phyloP scores from a whole-genome alignment of 2,329 filamentous ascomycete species.

The Fusarium brevicatenulatum region DNA sequence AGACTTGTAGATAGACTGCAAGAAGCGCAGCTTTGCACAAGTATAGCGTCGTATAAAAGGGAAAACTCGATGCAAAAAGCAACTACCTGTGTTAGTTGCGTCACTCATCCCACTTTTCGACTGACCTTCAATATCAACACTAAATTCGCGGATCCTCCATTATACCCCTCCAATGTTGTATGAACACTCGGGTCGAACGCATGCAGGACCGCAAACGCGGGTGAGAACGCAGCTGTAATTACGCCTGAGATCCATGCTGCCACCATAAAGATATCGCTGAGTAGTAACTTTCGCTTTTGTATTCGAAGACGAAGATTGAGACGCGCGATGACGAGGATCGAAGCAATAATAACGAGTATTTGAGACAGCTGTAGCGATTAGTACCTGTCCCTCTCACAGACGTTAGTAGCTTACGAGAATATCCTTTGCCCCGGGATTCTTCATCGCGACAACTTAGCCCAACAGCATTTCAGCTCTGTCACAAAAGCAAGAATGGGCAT shows the following conservation, averaged over 20 bases:
- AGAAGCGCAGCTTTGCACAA: conserved; percentile 35
- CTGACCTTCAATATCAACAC: conserved; percentile 21
- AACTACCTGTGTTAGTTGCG: background rate
- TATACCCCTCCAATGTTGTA: conserved; percentile 8
- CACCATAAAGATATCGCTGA: conserved; percentile 33
- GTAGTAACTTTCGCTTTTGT: conserved; percentile 18
- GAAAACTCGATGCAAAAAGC: conserved; percentile 21
- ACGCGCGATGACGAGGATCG: conserved; percentile 22
- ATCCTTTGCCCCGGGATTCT: background rate
- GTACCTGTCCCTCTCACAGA: rapidly evolving
- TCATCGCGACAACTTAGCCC: background rate
- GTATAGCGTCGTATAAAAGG: conserved; percentile 39
- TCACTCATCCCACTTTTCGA: rapidly evolving
- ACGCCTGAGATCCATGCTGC: conserved; percentile 25
- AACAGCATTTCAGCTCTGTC: background rate
- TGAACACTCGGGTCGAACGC: conserved; percentile 27
- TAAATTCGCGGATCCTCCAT: background rate
- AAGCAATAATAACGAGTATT: conserved; percentile 19
- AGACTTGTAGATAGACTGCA: conserved; percentile 21
- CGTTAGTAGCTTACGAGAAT: background rate
- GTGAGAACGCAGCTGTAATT: conserved; percentile 8
- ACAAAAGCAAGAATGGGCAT: rapidly evolving
- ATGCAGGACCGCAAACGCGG: background rate
- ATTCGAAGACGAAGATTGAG: conserved; percentile 30
- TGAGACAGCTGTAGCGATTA: background rate